Evolutionary conservation across 768 basidiomycete species (phyloP).

Genomic region (Rubroboletus satanas): DNA sequence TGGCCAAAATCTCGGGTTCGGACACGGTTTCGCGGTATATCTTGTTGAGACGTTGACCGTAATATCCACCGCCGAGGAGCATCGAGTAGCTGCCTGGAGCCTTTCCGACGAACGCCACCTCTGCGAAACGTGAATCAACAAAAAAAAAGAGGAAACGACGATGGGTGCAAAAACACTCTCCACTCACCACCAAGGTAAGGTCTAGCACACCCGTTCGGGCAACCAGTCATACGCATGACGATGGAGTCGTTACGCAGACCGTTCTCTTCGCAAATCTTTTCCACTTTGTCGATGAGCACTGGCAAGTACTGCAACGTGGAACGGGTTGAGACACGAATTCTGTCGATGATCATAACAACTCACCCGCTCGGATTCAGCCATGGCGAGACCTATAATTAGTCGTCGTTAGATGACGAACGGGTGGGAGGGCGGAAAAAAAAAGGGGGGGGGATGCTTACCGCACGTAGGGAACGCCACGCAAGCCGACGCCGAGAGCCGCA

Average conservation of each 20-base stretch:
- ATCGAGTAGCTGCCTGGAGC: slow-evolving; percentile 89
- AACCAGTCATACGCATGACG: slow-evolving; percentile 99
- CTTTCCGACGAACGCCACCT: slow-evolving; percentile 96
- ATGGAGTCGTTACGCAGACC: slow-evolving; percentile 93
- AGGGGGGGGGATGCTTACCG: slow-evolving; percentile 39
- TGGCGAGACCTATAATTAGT: slow-evolving; percentile 50
- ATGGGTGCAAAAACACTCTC: background rate
- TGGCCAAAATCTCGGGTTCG: slow-evolving; percentile 88
- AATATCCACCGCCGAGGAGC: slow-evolving; percentile 94
- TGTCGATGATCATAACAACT: slow-evolving; percentile 16
- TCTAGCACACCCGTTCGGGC: slow-evolving; percentile 89
- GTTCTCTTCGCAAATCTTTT: slow-evolving; percentile 90
- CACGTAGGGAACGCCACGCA: slow-evolving; percentile 98
- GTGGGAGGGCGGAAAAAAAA: background rate
- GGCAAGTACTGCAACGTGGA: slow-evolving; percentile 71
- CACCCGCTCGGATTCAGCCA: slow-evolving; percentile 75
- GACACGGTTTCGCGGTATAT: slow-evolving; percentile 90
- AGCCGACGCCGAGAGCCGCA: slow-evolving; percentile 87
- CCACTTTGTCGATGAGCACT: slow-evolving; percentile 88
- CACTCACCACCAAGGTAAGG: slow-evolving; percentile 82
- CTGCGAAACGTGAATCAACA: slow-evolving; percentile 35
- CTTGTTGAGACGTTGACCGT: slow-evolving; percentile 93
- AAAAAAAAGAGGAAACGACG: background rate
- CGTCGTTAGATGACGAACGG: background rate
- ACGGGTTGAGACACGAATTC: slow-evolving; percentile 34